Conservation (phyloP, 139 green algal species). For the Asterochloris erici region DNA sequence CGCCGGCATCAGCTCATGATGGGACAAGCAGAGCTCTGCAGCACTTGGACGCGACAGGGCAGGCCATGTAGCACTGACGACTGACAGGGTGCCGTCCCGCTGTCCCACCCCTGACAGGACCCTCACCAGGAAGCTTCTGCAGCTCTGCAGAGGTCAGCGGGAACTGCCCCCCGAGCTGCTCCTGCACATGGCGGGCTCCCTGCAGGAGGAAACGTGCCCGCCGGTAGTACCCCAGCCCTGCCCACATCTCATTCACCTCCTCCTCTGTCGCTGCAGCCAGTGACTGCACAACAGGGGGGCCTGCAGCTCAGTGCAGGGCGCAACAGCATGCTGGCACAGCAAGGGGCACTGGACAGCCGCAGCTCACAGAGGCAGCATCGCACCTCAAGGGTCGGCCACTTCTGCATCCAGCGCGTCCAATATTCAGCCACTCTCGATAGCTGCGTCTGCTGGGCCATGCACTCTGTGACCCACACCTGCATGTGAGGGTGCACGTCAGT, state of each 20-base stretch:
- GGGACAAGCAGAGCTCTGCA: background rate
- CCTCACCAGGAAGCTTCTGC: constrained; percentile 65
- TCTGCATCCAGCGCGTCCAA: constrained; percentile 67
- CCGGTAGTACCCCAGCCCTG: constrained; percentile 97
- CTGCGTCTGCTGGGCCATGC: constrained; percentile 98
- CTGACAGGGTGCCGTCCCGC: too few species aligned
- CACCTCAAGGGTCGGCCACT: constrained; percentile 81
- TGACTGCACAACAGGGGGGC: background rate
- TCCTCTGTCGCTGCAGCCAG: constrained; percentile 80
- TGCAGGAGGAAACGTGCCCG: constrained; percentile 86
- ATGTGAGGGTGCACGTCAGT: background rate
- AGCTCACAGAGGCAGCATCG: too few species aligned
- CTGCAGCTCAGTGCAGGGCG: background rate
- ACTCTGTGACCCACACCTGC: constrained; percentile 82
- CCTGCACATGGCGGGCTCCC: constrained; percentile 76
- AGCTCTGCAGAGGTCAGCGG: constrained; percentile 64
- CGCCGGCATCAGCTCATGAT: background rate
- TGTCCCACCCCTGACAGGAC: background rate
- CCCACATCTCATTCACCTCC: constrained; percentile 88
- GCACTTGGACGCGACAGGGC: too few species aligned
- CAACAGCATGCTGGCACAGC: too few species aligned
- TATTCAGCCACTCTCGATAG: constrained; percentile 46
- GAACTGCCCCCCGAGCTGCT: constrained; percentile 62
- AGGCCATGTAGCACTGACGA: too few species aligned
- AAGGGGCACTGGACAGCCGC: too few species aligned